Evolutionary conservation across 2,329 filamentous ascomycete species (phyloP), one percentile per base, ranked within the genome.

Genomic region (Septoria petroselini): DNA sequence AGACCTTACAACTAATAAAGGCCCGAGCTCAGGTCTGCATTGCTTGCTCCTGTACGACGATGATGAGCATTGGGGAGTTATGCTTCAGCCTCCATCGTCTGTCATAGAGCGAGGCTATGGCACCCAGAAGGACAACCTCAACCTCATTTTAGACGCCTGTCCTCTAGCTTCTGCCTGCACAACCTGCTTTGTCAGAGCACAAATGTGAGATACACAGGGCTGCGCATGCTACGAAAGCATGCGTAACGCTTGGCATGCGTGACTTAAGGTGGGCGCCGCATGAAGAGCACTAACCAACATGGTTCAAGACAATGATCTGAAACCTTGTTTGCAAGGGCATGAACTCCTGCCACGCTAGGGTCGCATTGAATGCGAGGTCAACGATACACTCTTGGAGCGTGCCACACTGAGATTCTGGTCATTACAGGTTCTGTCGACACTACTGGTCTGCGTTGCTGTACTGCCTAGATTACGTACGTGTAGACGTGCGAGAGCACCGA

Each of bases 321-420:
- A 47, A 47, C 34, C 21, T 40, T 29, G 25, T 30, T 19, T 31
- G 44, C 19, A 8, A 15, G 15, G 30, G n/a, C 18, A 29, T 23
- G 29, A 12, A 3, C 3, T 44, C 12, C 11, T 19, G 27, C 41
- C 25, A 44, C 11, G 17, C 41, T 23, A 29, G 41, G 41, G 41
- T 47, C 34, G 44, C 33, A 39, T 39, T 40, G 7, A 40, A 47
- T 47, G 33, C 44, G 44, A 47, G 21, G 44, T 38, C 15, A 30
- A 39, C 31, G 23, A 29, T 27, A 5, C 4, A 7, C 12, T n/a
- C 5, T 12, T 33, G 14, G 30, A 18, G 8, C 12, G 37, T 38
- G 19, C 30, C 14, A 17, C 3, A 33, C 4, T 44, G 41, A 31
- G 41, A 29, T 29, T 44, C 21, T 15, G 29, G 17, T 5, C 14